Base-by-base conservation (phyloP, 306 rosid genomes). In the Macrotyloma uniflorum region DNA sequence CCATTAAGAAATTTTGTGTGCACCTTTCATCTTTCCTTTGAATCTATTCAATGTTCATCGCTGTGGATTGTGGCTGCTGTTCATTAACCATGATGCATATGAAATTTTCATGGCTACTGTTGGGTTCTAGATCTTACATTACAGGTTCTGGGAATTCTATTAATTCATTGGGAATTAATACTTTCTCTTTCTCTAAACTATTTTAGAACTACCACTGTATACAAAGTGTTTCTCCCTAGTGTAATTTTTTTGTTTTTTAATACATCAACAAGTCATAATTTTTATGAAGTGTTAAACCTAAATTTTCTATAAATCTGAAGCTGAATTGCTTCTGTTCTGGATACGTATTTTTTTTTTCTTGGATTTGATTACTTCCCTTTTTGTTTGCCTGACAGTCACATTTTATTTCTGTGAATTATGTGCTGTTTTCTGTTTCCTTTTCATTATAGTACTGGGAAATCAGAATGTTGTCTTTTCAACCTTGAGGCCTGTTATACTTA, bases 61-160 rank as follows among this genome's bases (percentile, higher is more conserved):
- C 65, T 47, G 36, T 76, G 23, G n/a, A 20, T 43, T 71, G 67
- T 75, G 46, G 45, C 78, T 42, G 53, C 79, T 67, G 53, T 65
- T 54, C 74, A 54, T 70, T 63, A 70, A 70, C 14, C 72, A 5
- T 22, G 62, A 71, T 65, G 58, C 30, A 46, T 68, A 68, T 74
- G 68, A 68, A 79, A 50, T 58, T 55, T 69, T 75, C 57, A 42
- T 69, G 77, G 18, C 74, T 79, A 28, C 24, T 79, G 67, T 79
- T 75, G 66, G 46, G 78, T 50, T 54, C 69, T 73, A 38, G 77
- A 73, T 58, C 42, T 68, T 9, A 26, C 64, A 64, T 38, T 63
- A 64, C 54, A 50, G 47, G 79, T 78, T 36, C 66, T 14, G 23
- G 61, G 63, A 58, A 58, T 59, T 59, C 22, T 8, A 67, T 50